Conservation (phyloP, 352 stramenopile species). For the Hyaloperonospora brassicae region DNA sequence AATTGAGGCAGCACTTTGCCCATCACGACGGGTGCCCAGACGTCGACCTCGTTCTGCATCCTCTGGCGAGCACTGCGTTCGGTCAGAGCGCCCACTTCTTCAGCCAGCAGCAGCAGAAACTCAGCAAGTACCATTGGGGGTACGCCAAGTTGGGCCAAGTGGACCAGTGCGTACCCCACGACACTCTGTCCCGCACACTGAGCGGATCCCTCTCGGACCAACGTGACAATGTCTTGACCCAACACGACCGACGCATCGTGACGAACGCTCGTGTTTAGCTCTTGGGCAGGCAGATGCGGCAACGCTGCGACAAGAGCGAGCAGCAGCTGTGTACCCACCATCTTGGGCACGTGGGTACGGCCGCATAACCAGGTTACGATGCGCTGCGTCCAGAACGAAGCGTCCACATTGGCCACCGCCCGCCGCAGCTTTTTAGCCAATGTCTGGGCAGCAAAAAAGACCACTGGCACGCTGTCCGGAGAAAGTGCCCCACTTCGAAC, state of each 20-base stretch:
- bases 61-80: slow-evolving; percentile 39
- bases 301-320: slow-evolving; percentile 59
- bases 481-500: slow-evolving; percentile 12
- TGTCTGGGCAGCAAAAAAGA: slow-evolving; percentile 80
- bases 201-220: slow-evolving; percentile 13
- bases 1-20: slow-evolving; percentile 62
- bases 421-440: slow-evolving; percentile 74
- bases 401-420: slow-evolving; percentile 23
- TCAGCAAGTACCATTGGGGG: slow-evolving; percentile 37
- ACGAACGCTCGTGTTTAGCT: slow-evolving; percentile 23
- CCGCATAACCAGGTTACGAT: slow-evolving; percentile 58
- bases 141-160: slow-evolving; percentile 35
- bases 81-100: slow-evolving; percentile 49
- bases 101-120: slow-evolving; percentile 58
- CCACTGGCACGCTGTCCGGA: slow-evolving; percentile 31
- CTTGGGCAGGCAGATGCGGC: slow-evolving; percentile 33
- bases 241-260: slow-evolving; percentile 4
- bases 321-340: slow-evolving; percentile 68
- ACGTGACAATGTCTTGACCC: slow-evolving; percentile 9
- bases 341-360: slow-evolving; percentile 33
- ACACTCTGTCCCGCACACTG: slow-evolving; percentile 27
- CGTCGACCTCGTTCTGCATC: slow-evolving; percentile 55
- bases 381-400: slow-evolving; percentile 30
- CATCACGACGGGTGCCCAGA: slow-evolving; percentile 47
- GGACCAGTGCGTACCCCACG: slow-evolving; percentile 50